phyloP scores from a whole-genome alignment of 805 yeast genomes.

The Cyberlindnera maclurae region DNA sequence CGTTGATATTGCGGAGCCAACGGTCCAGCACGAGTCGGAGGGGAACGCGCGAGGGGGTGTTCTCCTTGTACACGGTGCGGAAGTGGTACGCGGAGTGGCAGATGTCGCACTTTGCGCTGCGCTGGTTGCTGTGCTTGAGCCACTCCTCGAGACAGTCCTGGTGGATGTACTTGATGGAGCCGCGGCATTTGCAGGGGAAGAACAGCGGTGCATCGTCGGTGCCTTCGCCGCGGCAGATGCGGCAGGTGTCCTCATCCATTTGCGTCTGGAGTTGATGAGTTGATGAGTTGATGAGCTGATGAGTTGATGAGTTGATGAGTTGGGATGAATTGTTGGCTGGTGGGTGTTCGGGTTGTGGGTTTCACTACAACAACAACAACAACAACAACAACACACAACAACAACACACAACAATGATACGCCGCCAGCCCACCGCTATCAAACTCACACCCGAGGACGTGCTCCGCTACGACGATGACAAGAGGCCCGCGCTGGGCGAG shows the following conservation, averaged over 20 bases:
- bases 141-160: conserved; percentile 88
- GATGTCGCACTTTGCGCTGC: conserved; percentile 69
- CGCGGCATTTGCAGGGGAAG: conserved; percentile 91
- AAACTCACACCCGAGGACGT: conserved; percentile 65
- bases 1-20: background rate
- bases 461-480: conserved; percentile 25
- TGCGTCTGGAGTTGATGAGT: too few species aligned
- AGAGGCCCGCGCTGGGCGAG: conserved; percentile 5
- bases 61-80: conserved; percentile 53
- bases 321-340: too few species aligned
- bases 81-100: conserved; percentile 73
- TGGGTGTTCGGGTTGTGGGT: too few species aligned
- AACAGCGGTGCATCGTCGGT: conserved; percentile 69
- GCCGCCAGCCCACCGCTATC: conserved; percentile 67
- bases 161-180: conserved; percentile 88
- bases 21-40: conserved; percentile 37
- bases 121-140: conserved; percentile 51
- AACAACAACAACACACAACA: too few species aligned
- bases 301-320: too few species aligned
- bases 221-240: conserved; percentile 93
- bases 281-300: too few species aligned
- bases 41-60: conserved; percentile 64
- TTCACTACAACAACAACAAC: too few species aligned
- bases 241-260: conserved; percentile 51
- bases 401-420: conserved; percentile 41